Percentiles rank a stretch among this genome's conserved stretches.
Conservation (phyloP, 1,284 basidiomycete species). For the Moesziomyces sp. region DNA sequence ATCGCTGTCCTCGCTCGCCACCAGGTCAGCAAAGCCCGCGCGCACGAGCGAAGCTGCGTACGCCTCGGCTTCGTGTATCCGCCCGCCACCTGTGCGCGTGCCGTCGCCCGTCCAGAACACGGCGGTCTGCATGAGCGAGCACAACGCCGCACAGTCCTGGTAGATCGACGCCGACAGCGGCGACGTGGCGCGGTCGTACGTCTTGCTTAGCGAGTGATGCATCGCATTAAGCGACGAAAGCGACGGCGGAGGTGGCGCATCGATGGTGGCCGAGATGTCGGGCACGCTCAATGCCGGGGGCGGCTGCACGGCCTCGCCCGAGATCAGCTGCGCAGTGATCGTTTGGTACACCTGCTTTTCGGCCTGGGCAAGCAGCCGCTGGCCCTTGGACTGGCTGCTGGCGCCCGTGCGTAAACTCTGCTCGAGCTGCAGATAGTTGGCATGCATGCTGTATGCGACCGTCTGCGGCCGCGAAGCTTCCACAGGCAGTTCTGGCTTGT, state of each 20-base stretch:
- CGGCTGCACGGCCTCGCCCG: conserved; percentile 20
- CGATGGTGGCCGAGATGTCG: conserved; percentile 4
- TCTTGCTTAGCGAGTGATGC: conserved; percentile 41
- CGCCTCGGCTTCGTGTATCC: conserved; percentile 67
- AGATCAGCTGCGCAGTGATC: conserved; percentile 30
- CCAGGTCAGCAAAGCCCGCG: conserved; percentile 61
- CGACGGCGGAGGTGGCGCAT: neutral
- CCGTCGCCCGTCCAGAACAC: conserved; percentile 63
- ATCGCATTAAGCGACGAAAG: conserved; percentile 32
- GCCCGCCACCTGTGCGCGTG: conserved; percentile 46
- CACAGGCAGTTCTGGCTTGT: neutral
- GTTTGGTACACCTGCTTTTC: conserved; percentile 39
- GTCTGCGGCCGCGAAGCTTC: conserved; percentile 13
- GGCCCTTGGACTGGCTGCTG: conserved; percentile 36
- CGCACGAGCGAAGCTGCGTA: conserved; percentile 62
- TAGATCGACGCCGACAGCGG: conserved; percentile 50
- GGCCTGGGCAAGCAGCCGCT: conserved; percentile 30
- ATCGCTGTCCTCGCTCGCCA: conserved; percentile 68
- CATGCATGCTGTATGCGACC: conserved; percentile 33
- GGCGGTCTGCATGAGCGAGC: conserved; percentile 53
- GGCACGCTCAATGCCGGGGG: neutral
- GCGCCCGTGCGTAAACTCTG: conserved; percentile 11
- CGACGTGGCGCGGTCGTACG: conserved; percentile 51
- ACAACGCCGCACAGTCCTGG: conserved; percentile 54
- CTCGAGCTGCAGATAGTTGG: conserved; percentile 34